A percentile compares a stretch with the other conserved stretches of the same genome.
Evolutionary conservation across 2,329 filamentous ascomycete species (phyloP).

Genomic region (Stagonosporopsis tanaceti): DNA sequence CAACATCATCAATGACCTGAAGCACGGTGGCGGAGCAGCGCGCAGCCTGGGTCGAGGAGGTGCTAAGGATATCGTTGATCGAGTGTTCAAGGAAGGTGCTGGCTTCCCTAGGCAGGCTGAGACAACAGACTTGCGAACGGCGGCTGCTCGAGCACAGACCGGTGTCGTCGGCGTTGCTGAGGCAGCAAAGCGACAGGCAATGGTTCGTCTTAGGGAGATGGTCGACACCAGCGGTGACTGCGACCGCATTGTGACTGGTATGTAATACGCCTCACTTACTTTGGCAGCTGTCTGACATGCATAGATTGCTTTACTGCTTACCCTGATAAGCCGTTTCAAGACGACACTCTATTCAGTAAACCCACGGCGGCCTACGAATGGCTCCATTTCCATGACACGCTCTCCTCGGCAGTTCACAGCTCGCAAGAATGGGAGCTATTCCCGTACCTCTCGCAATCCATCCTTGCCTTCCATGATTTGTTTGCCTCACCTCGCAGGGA

Average conservation of each 20-base stretch:
- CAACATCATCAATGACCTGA: constrained; percentile 72
- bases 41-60: constrained; percentile 76
- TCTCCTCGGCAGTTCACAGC: constrained; percentile 80
- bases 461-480: constrained; percentile 88
- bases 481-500: constrained; percentile 73
- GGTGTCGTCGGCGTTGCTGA: constrained; percentile 72
- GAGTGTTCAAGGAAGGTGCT: constrained; percentile 81
- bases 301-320: constrained; percentile 84
- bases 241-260: constrained; percentile 74
- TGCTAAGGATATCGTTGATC: constrained; percentile 75
- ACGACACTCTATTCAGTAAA: constrained; percentile 89
- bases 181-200: constrained; percentile 73
- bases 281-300: constrained; percentile 18
- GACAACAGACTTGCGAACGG: constrained; percentile 59
- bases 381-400: constrained; percentile 89
- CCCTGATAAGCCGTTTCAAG: constrained; percentile 87
- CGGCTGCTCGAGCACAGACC: constrained; percentile 58
- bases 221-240: constrained; percentile 80
- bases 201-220: constrained; percentile 77
- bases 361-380: constrained; percentile 89
- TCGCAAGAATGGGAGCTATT: constrained; percentile 92
- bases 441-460: constrained; percentile 84
- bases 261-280: neutral
- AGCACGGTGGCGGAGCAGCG: constrained; percentile 74
- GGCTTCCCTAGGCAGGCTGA: constrained; percentile 72